Evolutionary conservation across 2,329 filamentous ascomycete genomes (phyloP), one percentile per base, ranked within the genome.

Genomic region (Plenodomus tracheiphilus): DNA sequence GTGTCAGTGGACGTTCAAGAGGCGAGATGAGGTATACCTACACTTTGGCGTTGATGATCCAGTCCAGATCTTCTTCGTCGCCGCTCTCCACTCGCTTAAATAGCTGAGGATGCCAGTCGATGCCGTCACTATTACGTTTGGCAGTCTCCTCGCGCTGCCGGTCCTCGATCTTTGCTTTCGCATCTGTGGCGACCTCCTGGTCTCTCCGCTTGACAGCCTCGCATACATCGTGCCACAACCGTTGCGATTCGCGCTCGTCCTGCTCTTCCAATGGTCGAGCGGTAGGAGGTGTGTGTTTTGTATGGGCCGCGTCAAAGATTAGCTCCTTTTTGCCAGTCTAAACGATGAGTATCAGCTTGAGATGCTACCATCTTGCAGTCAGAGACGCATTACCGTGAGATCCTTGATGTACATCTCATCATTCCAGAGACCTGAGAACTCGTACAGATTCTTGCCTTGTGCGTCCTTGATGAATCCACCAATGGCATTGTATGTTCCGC

Each of bases 91-190:
- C 87, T 40, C 77, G 76, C 51, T 91, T 83, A 79, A 99, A 99
- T 11, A 97, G 81, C 55, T 86, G 85, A 1, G 94, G 93, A 28
- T 85, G 84, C 94, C 94, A 99, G 56, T 96, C 90, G 7, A 91
- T 77, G 11, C 87, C 87, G 10, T 92, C 85, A 40, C 91, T 87
- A 25, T 83, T 83, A 62, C 94, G 82, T 65, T 84, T 84, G 16
- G 91, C 87, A 2, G 94, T 91, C 67, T 97, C 93, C 55, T 92
- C 87, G 65, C 94, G 83, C 73, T 99, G 94, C 66, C 83, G 85
- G 64, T 97, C 93, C 70, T 99, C 94, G 50, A 99, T 90, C 70
- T 88, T 89, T n/a, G 89, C 92, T 77, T 99, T 99, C 68, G 97
- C 93, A 55, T 94, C 89, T 0, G 94, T 99, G 3, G 94, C 94